Percentiles rank a stretch among this genome's conserved stretches.
These are phyloP conservation scores for Amesomyces nigricolor DNA, from an alignment of 2,329 filamentous ascomycete genomes.

Conservation along the genomic window DNA sequence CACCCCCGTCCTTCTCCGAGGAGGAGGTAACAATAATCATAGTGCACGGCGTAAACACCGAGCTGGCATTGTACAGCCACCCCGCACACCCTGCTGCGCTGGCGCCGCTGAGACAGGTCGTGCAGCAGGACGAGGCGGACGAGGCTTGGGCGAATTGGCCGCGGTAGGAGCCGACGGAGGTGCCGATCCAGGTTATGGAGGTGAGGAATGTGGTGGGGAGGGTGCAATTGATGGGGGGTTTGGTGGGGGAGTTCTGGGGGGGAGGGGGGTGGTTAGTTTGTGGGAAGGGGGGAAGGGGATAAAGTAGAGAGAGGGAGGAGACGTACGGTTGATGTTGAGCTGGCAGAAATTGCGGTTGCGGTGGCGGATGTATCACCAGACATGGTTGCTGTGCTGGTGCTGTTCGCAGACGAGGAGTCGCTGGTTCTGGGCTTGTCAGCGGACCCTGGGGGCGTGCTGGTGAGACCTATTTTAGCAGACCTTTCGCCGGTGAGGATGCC, in stretches of 20 bases:
- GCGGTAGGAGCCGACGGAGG: not conserved
- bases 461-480: conserved; percentile 8
- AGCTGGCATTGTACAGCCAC: conserved; percentile 19
- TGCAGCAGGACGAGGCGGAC: conserved; percentile 21
- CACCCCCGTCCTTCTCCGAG: not conserved
- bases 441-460: not conserved
- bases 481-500: conserved; percentile 11
- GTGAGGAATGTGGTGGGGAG: conserved; percentile 11
- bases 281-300: not conserved
- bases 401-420: not conserved
- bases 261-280: not conserved
- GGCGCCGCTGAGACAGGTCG: conserved; percentile 7
- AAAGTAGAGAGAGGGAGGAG: not conserved
- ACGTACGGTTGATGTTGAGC: conserved; percentile 1
- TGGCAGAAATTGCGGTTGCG: conserved; percentile 5
- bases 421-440: conserved; percentile 4
- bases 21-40: conserved; percentile 8
- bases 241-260: not conserved
- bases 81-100: conserved; percentile 17
- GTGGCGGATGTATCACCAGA: not conserved
- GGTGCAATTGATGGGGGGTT: conserved; percentile 3
- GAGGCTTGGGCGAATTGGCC: conserved; percentile 7
- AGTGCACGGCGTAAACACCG: conserved; percentile 22
- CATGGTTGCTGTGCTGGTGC: not conserved
- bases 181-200: conserved; percentile 15